phyloP scores from a whole-genome alignment of 345 rosid genomes.

The Linum tenue region DNA sequence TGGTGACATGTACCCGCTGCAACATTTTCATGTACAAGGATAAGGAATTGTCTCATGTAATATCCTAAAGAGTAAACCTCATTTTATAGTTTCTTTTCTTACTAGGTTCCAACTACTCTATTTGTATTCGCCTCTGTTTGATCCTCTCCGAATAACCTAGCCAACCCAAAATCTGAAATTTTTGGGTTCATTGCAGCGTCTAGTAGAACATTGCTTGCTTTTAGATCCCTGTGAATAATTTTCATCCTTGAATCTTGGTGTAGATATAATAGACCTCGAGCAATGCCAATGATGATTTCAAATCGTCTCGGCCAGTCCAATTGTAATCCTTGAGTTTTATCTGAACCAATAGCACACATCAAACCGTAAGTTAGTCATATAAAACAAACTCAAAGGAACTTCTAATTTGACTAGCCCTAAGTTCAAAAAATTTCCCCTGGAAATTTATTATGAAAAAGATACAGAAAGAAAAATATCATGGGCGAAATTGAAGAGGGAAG shows the following conservation, averaged over 20 bases:
- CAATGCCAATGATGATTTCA: constrained; percentile 45
- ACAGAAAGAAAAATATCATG: too few relatives aligned
- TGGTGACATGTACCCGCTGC: constrained; percentile 21
- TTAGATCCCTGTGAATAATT: too few relatives aligned
- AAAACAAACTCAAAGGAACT: too few relatives aligned
- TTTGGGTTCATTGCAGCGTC: too few relatives aligned
- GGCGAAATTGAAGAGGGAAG: neutral
- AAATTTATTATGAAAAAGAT: too few relatives aligned
- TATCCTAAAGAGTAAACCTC: neutral
- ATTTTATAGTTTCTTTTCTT: constrained; percentile 19
- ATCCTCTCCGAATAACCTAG: too few relatives aligned
- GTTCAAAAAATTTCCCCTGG: too few relatives aligned
- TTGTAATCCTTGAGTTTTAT: constrained; percentile 22
- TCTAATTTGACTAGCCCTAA: too few relatives aligned
- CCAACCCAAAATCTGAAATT: too few relatives aligned
- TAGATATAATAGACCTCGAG: constrained; percentile 59
- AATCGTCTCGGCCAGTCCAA: constrained; percentile 50
- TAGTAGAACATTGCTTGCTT: too few relatives aligned
- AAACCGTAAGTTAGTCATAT: too few relatives aligned
- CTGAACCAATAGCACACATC: constrained; percentile 16
- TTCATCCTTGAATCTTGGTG: constrained; percentile 22
- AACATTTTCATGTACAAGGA: neutral
- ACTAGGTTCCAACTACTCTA: constrained; percentile 44
- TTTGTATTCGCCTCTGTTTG: too few relatives aligned
- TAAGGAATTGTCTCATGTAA: neutral